Conservation (phyloP, 345 rosid species). For the Citrus australasica region DNA sequence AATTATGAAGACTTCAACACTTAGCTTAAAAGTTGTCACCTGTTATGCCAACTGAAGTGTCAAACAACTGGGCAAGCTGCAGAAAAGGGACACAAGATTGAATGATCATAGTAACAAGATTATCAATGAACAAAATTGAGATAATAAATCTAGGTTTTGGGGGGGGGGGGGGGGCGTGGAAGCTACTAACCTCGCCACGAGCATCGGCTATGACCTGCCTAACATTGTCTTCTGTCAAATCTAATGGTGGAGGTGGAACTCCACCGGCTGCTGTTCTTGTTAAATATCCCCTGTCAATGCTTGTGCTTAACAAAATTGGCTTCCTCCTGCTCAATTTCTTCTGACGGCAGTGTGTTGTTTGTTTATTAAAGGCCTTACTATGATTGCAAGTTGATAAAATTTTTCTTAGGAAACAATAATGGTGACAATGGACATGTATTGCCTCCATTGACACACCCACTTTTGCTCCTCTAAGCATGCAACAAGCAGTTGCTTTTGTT, state of each 20-base stretch:
- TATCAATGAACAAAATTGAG: neutral
- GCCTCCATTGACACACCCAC: neutral
- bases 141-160: neutral
- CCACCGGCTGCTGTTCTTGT: slow-evolving; percentile 21
- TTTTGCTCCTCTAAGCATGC: neutral
- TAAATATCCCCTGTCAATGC: neutral
- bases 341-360: neutral
- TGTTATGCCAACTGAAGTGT: slow-evolving; percentile 72
- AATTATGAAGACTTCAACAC: neutral
- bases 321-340: neutral
- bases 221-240: slow-evolving; percentile 85
- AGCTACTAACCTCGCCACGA: slow-evolving; percentile 53
- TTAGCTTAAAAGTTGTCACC: slow-evolving; percentile 38
- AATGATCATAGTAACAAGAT: neutral
- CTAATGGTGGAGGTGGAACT: slow-evolving; percentile 58
- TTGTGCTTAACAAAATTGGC: neutral
- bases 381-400: neutral
- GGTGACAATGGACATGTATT: neutral
- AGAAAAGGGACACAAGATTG: neutral
- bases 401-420: neutral
- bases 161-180: no score
- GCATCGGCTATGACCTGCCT: slow-evolving; percentile 65
- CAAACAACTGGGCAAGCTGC: slow-evolving; percentile 85
- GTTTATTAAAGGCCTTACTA: neutral
- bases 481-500: neutral